These are phyloP conservation scores for Platanthera guangdongensis DNA, from an alignment of 106 monocot genomes.

Conservation along the genomic window DNA sequence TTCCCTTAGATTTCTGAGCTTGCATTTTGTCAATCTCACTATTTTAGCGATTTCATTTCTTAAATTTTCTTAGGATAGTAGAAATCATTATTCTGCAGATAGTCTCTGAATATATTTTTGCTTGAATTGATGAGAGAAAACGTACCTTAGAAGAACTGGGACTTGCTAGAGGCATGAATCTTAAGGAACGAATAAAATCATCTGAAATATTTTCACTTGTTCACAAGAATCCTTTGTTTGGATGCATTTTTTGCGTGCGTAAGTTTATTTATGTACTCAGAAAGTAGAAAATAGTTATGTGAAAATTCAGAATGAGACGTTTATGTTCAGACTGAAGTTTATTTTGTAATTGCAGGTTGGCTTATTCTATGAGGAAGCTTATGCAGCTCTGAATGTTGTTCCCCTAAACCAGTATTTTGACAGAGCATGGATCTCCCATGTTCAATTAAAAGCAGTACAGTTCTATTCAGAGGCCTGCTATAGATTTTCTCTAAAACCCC, in stretches of 20 bases:
- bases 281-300: background rate
- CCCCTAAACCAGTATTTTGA: conserved; percentile 64
- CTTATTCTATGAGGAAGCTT: conserved; percentile 49
- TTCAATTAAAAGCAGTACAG: conserved; percentile 48
- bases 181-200: too few relatives aligned
- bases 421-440: conserved; percentile 48
- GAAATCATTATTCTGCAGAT: background rate
- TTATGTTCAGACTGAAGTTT: background rate
- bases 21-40: background rate
- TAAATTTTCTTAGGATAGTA: background rate
- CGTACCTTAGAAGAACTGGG: too few relatives aligned
- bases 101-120: background rate
- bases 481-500: conserved; percentile 48
- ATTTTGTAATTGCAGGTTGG: conserved; percentile 29
- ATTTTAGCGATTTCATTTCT: background rate
- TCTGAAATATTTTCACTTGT: too few relatives aligned
- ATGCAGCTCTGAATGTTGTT: conserved; percentile 26
- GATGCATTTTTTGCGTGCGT: background rate
- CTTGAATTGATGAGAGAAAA: background rate
- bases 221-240: background rate
- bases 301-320: background rate
- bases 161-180: too few relatives aligned
- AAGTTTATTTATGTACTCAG: background rate
- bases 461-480: conserved; percentile 73
- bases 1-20: background rate